These are phyloP conservation scores for Diaporthe aspalathi DNA, from an alignment of 2,329 filamentous ascomycete species.

Conservation along the genomic window DNA sequence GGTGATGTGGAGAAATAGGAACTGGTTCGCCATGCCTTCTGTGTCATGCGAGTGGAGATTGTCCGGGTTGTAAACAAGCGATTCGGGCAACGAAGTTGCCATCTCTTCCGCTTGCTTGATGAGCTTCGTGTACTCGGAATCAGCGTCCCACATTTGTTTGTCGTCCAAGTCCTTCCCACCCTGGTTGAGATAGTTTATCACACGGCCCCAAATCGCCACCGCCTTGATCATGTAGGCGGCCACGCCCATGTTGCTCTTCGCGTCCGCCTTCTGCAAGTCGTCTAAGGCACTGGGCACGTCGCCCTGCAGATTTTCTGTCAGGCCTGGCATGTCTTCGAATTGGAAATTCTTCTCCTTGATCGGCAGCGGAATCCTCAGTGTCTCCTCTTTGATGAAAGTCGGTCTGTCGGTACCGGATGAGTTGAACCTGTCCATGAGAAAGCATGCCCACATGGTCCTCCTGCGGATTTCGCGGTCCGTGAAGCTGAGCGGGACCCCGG, in stretches of 20 bases:
- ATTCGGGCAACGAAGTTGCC: slow-evolving; percentile 73
- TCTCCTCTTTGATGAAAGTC: slow-evolving; percentile 90
- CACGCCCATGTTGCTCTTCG: slow-evolving; percentile 90
- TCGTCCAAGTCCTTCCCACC: slow-evolving; percentile 84
- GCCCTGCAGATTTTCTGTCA: slow-evolving; percentile 85
- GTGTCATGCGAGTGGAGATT: slow-evolving; percentile 88
- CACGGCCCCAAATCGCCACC: slow-evolving; percentile 88
- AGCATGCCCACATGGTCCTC: slow-evolving; percentile 98
- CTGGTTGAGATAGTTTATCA: slow-evolving; percentile 90
- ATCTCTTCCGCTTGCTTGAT: slow-evolving; percentile 79
- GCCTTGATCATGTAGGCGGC: slow-evolving; percentile 89
- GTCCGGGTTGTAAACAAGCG: slow-evolving; percentile 79
- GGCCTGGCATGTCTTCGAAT: slow-evolving; percentile 83
- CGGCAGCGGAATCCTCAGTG: slow-evolving; percentile 88
- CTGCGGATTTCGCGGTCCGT: slow-evolving; percentile 93
- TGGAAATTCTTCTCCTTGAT: slow-evolving; percentile 92
- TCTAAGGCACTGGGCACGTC: slow-evolving; percentile 72
- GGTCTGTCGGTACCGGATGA: slow-evolving; percentile 94
- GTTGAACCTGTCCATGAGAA: slow-evolving; percentile 97
- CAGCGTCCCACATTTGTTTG: slow-evolving; percentile 81
- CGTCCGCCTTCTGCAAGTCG: slow-evolving; percentile 72
- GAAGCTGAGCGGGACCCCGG: slow-evolving; percentile 79
- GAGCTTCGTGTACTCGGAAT: slow-evolving; percentile 81
- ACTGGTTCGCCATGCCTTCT: slow-evolving; percentile 89
- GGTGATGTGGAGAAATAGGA: slow-evolving; percentile 90